These are phyloP conservation scores for Colletotrichum aenigma DNA, from an alignment of 2,329 filamentous ascomycete species.

Conservation along the genomic window DNA sequence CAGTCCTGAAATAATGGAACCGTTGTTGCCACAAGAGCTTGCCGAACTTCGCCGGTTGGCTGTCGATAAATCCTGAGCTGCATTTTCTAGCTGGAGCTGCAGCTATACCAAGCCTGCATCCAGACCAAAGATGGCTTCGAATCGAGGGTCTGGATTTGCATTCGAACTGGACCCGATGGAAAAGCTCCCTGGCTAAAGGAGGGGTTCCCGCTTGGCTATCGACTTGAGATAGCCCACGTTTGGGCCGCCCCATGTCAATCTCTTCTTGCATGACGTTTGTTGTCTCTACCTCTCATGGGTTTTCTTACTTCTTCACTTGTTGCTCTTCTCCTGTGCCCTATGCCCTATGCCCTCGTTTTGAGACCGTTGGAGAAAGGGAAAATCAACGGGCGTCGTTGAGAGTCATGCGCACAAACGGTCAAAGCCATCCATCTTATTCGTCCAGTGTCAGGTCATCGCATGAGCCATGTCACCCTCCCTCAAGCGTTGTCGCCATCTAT, in stretches of 20 bases:
- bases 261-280: neutral
- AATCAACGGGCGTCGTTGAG: neutral
- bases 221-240: neutral
- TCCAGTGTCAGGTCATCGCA: neutral
- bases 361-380: neutral
- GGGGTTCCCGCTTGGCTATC: neutral
- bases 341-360: neutral
- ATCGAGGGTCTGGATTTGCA: neutral
- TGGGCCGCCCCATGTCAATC: neutral
- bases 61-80: neutral
- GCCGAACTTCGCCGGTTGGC: neutral
- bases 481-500: neutral
- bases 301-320: neutral
- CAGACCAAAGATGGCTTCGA: neutral
- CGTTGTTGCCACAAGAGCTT: neutral
- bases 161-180: neutral
- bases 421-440: neutral
- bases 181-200: neutral
- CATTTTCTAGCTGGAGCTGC: neutral
- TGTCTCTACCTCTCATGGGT: neutral
- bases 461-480: slow-evolving; percentile 9
- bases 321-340: neutral
- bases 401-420: slow-evolving; percentile 1
- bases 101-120: neutral
- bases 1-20: neutral